Evolutionary conservation across 495 filamentous ascomycete species (phyloP).

Genomic region (Evansstolkia leycettana): DNA sequence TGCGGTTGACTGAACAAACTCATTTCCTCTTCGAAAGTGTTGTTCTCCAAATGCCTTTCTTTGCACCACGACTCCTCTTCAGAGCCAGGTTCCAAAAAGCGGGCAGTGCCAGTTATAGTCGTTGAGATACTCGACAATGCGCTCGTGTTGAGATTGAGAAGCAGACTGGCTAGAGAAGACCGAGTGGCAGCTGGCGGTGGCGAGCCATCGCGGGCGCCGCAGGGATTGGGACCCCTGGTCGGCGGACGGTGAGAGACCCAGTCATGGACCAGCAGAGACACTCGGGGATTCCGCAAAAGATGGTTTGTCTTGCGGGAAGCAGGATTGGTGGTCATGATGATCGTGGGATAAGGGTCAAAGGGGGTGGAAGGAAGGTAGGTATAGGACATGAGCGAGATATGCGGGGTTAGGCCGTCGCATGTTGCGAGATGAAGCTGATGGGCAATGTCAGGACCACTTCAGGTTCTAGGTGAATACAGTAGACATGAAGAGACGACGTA

Average conservation of each 20-base stretch:
- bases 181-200: constrained; percentile 50
- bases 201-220: constrained; percentile 44
- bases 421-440: constrained; percentile 87
- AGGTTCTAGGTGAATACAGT: not conserved
- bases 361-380: constrained; percentile 86
- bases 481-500: constrained; percentile 28
- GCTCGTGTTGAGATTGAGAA: constrained; percentile 82
- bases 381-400: constrained; percentile 98
- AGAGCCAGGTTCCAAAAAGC: constrained; percentile 54
- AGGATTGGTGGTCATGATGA: constrained; percentile 90
- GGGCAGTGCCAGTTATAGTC: constrained; percentile 78
- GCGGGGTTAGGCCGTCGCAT: constrained; percentile 66
- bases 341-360: constrained; percentile 56
- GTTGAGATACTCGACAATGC: constrained; percentile 82
- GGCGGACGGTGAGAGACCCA: constrained; percentile 94
- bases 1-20: constrained; percentile 31
- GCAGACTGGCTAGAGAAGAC: constrained; percentile 63
- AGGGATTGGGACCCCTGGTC: constrained; percentile 44
- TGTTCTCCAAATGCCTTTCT: constrained; percentile 76
- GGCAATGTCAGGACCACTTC: not conserved
- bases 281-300: constrained; percentile 74
- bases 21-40: constrained; percentile 55
- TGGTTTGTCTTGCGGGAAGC: constrained; percentile 83
- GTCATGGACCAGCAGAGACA: constrained; percentile 93
- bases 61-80: constrained; percentile 77